Conservation (phyloP, 176 grass and related monocot species). For the Oropetium thomaeum region DNA sequence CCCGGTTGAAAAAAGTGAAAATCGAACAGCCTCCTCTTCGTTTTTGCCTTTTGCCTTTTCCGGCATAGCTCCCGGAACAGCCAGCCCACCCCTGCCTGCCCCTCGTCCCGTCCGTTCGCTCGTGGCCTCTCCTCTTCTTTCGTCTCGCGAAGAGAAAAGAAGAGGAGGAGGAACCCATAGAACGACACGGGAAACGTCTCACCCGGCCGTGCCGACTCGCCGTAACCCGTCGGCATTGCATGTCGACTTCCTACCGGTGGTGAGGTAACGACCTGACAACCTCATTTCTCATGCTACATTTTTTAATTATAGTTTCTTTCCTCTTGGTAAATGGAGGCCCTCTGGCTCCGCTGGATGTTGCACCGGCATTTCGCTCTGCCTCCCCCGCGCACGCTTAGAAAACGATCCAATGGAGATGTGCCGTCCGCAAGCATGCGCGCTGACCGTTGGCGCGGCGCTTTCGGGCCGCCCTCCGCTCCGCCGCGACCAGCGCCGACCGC, state of each 20-base stretch:
- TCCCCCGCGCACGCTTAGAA: neutral
- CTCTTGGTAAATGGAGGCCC: neutral
- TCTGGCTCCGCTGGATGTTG: neutral
- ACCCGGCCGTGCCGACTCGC: neutral
- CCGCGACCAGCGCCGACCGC: neutral
- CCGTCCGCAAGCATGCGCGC: neutral
- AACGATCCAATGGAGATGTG: neutral
- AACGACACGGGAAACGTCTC: neutral
- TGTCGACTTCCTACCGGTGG: too few species aligned
- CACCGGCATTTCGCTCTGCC: neutral
- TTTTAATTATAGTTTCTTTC: neutral
- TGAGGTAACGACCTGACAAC: slow-evolving; percentile 13
- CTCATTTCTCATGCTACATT: neutral
- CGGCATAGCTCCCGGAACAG: neutral
- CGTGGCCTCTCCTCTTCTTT: slow-evolving; percentile 7
- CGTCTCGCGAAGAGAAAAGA: slow-evolving; percentile 25
- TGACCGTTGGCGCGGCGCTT: neutral
- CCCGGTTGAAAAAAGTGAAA: slow-evolving; percentile 14
- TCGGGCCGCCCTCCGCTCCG: neutral
- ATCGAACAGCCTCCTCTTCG: neutral
- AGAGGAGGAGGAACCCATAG: slow-evolving; percentile 20
- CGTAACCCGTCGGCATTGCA: neutral
- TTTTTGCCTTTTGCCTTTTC: neutral
- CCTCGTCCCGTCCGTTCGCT: neutral
- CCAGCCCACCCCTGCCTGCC: neutral